Conservation (phyloP, 441 rosid genomes). For the Aquilaria agallochum region DNA sequence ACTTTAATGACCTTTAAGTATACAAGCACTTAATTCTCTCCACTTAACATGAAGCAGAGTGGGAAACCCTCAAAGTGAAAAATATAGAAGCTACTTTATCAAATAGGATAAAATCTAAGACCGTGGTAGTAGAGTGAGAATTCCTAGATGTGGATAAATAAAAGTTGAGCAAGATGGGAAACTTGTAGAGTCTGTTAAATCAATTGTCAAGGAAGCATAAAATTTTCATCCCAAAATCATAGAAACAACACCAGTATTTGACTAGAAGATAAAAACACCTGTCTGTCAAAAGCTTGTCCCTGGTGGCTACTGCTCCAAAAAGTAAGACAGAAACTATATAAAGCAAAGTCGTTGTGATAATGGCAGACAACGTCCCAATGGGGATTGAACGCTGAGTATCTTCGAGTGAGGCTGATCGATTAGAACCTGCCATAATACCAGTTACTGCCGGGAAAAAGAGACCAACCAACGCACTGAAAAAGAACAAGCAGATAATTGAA, state of each 20-base stretch:
- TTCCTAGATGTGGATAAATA: constrained; percentile 9
- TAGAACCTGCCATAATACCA: constrained; percentile 97
- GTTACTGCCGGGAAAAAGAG: constrained; percentile 97
- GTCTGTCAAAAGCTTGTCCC: constrained; percentile 82
- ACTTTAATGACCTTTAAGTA: too few relatives aligned
- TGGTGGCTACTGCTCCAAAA: constrained; percentile 83
- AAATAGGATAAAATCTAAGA: too few relatives aligned
- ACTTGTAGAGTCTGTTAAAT: too few relatives aligned
- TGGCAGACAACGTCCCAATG: constrained; percentile 85
- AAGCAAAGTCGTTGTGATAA: constrained; percentile 64
- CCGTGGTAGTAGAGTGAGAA: too few relatives aligned
- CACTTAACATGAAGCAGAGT: too few relatives aligned
- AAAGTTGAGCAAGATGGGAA: too few relatives aligned
- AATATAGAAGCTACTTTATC: too few relatives aligned
- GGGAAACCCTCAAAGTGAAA: too few relatives aligned
- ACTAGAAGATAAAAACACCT: constrained; percentile 39
- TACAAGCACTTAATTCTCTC: too few relatives aligned
- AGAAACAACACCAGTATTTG: constrained; percentile 1
- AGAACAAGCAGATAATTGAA: constrained; percentile 5
- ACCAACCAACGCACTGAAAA: constrained; percentile 87
- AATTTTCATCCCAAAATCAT: neutral
- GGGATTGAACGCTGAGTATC: constrained; percentile 95
- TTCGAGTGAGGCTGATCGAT: constrained; percentile 85
- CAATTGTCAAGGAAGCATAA: too few relatives aligned
- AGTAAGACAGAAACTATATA: constrained; percentile 66